Base-by-base conservation (phyloP, 495 filamentous ascomycete genomes). In the Aspergillus sclerotiicarbonarius region DNA sequence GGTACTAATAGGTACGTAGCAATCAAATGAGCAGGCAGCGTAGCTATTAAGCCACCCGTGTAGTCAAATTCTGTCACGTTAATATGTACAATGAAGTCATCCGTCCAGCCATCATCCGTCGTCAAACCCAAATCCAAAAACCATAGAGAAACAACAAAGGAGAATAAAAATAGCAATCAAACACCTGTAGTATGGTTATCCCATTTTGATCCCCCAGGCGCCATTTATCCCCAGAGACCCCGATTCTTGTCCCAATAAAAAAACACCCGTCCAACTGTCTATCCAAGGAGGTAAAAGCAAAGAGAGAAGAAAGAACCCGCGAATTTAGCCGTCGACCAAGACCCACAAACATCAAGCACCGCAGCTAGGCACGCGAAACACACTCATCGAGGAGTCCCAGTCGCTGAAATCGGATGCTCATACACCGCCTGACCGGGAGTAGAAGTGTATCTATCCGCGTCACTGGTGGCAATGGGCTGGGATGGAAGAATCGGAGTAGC, bases 401-500 rank as follows among this genome's bases (percentile, higher is more conserved):
- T 70, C 18, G 66, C 48, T 55, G 72, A 74, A 19, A 60, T 66
- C 10, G 70, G 63, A 51, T 67, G 69, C 21, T 74, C 70, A 60
- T 66, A 73, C 53, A 58, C 61, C 32, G 64, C 29, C 43, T 69
- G 62, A 21, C 67, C 67, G 41, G 69, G 53, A 49, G 63, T 53
- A 39, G 68, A 56, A 52, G 67, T 65, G 64, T 70, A 74, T 58
- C 71, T 70, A 62, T 73, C 71, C 53, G 64, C 67, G 51, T 75
- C 72, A 32, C 62, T 68, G 20, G 54, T 32, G 32, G 52, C 67
- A 57, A 75, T 70, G 6, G 62, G 61, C 49, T 77, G 74, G 19
- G 74, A 77, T 15, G 72, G 74, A 30, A 77, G 63, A 48, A 77
- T 71, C 12, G 74, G 71, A 9, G 72, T 77, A n/a, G 62, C 64